Evolutionary conservation across 805 yeast species (phyloP).

Genomic region (Cyberlindnera mrakii): DNA sequence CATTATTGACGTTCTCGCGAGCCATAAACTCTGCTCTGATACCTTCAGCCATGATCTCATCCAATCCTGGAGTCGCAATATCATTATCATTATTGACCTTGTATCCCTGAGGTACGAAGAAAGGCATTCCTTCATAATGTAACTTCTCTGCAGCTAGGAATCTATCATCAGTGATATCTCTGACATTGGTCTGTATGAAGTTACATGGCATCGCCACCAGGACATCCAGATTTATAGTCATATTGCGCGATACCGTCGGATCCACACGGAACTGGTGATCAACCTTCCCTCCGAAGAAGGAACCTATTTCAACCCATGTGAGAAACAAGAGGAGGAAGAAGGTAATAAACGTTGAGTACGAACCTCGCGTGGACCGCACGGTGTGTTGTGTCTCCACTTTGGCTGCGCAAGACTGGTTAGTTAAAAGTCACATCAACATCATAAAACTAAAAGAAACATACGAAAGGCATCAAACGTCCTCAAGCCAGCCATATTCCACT

Average conservation of each 20-base stretch:
- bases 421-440: neutral
- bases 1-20: slow-evolving; percentile 25
- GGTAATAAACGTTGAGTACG: slow-evolving; percentile 61
- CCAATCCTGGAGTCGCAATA: slow-evolving; percentile 55
- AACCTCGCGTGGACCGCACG: slow-evolving; percentile 73
- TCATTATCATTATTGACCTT: slow-evolving; percentile 39
- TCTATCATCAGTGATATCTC: slow-evolving; percentile 73
- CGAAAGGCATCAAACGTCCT: slow-evolving; percentile 69
- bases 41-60: slow-evolving; percentile 59
- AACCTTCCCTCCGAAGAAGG: slow-evolving; percentile 73
- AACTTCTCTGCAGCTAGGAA: slow-evolving; percentile 73
- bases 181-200: slow-evolving; percentile 63
- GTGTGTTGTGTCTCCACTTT: slow-evolving; percentile 66
- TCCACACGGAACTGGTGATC: slow-evolving; percentile 79
- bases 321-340: slow-evolving; percentile 58
- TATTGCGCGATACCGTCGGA: slow-evolving; percentile 44
- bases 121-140: slow-evolving; percentile 58
- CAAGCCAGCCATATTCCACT: slow-evolving; percentile 18
- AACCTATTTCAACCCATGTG: slow-evolving; percentile 81
- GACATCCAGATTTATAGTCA: slow-evolving; percentile 73
- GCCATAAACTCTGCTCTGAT: slow-evolving; percentile 58
- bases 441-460: slow-evolving; percentile 27
- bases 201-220: slow-evolving; percentile 82
- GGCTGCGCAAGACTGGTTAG: slow-evolving; percentile 31
- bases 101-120: slow-evolving; percentile 47